Percentiles rank a stretch among this genome's conserved stretches.
phyloP scores from a whole-genome alignment of 2,329 filamentous ascomycete species.

The Leptodontidium sp. region DNA sequence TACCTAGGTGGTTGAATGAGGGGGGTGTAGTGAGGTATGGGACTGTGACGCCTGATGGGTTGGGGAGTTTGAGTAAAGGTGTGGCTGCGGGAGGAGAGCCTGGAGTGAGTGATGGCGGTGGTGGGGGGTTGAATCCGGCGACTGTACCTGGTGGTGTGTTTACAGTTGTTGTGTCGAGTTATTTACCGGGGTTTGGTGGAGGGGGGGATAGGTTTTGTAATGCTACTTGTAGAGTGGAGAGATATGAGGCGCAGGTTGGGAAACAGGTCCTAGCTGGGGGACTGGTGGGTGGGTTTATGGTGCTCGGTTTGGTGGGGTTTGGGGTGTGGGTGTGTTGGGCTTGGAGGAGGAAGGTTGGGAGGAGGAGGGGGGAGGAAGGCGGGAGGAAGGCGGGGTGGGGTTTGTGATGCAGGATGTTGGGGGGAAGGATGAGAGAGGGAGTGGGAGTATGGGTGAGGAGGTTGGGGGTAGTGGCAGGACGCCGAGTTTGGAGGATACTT shows the following conservation, averaged over 20 bases:
- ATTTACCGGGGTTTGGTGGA: background rate
- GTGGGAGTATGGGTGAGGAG: background rate
- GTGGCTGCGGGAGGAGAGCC: too few species aligned
- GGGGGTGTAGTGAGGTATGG: background rate
- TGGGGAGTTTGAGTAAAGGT: background rate
- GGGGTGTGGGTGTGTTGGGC: background rate
- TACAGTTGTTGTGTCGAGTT: background rate
- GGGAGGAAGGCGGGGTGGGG: background rate
- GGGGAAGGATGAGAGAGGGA: background rate
- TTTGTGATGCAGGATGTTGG: background rate
- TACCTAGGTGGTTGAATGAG: background rate
- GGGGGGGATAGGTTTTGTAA: background rate
- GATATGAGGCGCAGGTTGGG: constrained; percentile 3
- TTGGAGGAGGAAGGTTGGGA: background rate
- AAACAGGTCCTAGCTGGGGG: constrained; percentile 23
- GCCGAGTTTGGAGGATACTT: background rate
- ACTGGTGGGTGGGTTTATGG: constrained; percentile 23
- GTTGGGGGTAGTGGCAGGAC: background rate
- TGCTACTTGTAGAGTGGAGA: background rate
- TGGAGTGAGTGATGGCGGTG: background rate
- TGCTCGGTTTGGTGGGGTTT: background rate
- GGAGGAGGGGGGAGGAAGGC: background rate
- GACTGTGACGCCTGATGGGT: background rate
- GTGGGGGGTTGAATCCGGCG: background rate
- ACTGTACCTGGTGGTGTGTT: background rate